These are phyloP conservation scores for Globisporangium ultimum DNA, from an alignment of 352 stramenopile genomes.

Conservation along the genomic window DNA sequence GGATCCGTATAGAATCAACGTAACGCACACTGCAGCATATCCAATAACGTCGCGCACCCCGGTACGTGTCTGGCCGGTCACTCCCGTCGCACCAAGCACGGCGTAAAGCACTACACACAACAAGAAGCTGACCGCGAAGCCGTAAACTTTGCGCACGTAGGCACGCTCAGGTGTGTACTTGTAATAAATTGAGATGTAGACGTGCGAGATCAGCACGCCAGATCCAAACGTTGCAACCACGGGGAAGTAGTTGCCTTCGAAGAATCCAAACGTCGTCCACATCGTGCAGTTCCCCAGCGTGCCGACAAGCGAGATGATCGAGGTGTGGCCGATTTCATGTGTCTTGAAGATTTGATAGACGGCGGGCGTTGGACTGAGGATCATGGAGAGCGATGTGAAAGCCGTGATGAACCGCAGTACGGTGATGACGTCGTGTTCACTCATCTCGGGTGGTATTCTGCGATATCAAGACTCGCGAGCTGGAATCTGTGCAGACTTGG, in stretches of 20 bases:
- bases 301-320: too few relatives aligned
- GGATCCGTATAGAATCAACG: constrained; percentile 35
- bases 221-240: constrained; percentile 48
- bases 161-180: constrained; percentile 31
- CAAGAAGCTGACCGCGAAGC: constrained; percentile 17
- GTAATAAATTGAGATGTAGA: constrained; percentile 56
- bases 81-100: constrained; percentile 28
- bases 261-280: too few relatives aligned
- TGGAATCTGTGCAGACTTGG: too few relatives aligned
- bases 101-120: constrained; percentile 34
- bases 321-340: too few relatives aligned
- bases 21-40: constrained; percentile 18
- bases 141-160: constrained; percentile 34
- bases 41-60: constrained; percentile 28
- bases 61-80: constrained; percentile 25
- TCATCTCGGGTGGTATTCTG: too few relatives aligned
- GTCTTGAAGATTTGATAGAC: too few relatives aligned
- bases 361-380: too few relatives aligned
- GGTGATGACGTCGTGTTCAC: too few relatives aligned
- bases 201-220: constrained; percentile 31
- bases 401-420: too few relatives aligned
- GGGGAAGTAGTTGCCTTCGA: constrained; percentile 13
- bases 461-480: too few relatives aligned
- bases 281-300: too few relatives aligned
- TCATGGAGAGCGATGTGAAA: too few relatives aligned